Percentiles rank a stretch among this genome's conserved stretches.
Evolutionary conservation across 2,329 filamentous ascomycete species (phyloP).

Genomic region (Cladobotryum mycophilum): DNA sequence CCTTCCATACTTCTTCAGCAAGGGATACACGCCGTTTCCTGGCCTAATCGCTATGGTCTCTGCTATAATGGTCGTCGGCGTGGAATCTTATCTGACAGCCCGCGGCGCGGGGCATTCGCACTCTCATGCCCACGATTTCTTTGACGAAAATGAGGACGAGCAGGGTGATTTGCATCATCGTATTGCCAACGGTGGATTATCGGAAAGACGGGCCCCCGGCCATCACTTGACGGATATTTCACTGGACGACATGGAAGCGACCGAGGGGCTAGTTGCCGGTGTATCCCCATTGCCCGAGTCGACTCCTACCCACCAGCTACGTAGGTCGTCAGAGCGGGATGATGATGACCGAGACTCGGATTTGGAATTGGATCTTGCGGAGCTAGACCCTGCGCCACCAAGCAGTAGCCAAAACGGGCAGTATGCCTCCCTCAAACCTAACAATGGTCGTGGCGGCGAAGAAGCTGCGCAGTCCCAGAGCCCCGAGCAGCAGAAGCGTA

Average conservation of each 20-base stretch:
- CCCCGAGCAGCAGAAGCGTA: conserved; percentile 56
- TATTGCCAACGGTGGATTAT: conserved; percentile 25
- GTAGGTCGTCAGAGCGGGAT: conserved; percentile 26
- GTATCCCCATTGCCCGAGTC: conserved; percentile 53
- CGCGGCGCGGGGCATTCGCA: conserved; percentile 57
- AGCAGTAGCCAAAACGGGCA: conserved; percentile 20
- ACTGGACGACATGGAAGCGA: conserved; percentile 45
- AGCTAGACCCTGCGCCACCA: conserved; percentile 43
- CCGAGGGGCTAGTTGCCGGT: conserved; percentile 51
- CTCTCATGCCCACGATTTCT: conserved; percentile 43
- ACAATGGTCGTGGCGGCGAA: conserved; percentile 1
- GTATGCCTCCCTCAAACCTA: conserved; percentile 27
- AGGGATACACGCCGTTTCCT: conserved; percentile 71
- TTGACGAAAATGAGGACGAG: conserved; percentile 44
- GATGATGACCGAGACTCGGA: conserved; percentile 47
- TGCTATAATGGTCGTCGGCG: conserved; percentile 72
- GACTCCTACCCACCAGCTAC: conserved; percentile 33
- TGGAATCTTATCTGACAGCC: conserved; percentile 86
- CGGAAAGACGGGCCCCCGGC: conserved; percentile 30
- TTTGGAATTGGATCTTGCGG: conserved; percentile 54
- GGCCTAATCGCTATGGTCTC: conserved; percentile 77
- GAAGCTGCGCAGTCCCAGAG: conserved; percentile 26
- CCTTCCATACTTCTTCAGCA: conserved; percentile 71
- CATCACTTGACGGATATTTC: conserved; percentile 44
- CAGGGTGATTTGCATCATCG: conserved; percentile 23